Percentiles rank a stretch among this genome's conserved stretches.
Conservation (phyloP, 345 rosid species). For the Hirschfeldia incana region DNA sequence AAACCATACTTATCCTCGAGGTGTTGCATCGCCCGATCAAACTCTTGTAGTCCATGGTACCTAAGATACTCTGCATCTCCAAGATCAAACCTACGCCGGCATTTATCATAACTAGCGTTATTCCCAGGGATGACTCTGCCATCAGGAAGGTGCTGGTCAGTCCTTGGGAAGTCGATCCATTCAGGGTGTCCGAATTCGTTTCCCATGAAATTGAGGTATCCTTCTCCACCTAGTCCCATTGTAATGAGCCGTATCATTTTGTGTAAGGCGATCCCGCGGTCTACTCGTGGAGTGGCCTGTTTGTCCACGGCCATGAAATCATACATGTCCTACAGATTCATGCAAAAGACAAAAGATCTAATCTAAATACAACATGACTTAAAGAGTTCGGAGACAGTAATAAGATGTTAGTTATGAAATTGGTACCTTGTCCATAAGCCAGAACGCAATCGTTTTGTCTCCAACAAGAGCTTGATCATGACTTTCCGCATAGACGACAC, state of each 20-base stretch:
- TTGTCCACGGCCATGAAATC: conserved; percentile 90
- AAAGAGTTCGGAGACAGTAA: background rate
- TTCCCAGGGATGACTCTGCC: conserved; percentile 76
- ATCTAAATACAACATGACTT: background rate
- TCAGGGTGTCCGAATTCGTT: conserved; percentile 99
- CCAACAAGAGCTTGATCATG: conserved; percentile 99
- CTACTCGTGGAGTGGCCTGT: conserved; percentile 75
- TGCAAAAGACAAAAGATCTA: background rate
- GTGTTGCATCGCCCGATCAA: conserved; percentile 92
- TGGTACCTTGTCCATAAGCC: conserved; percentile 97
- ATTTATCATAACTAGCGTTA: conserved; percentile 78
- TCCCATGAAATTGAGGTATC: conserved; percentile 97
- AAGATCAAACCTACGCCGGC: conserved; percentile 94
- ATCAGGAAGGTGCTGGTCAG: conserved; percentile 69
- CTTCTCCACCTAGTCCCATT: conserved; percentile 97
- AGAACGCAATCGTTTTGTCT: conserved; percentile 96
- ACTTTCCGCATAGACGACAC: conserved; percentile 88
- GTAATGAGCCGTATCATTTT: conserved; percentile 96
- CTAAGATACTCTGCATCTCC: conserved; percentile 82
- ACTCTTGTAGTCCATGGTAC: conserved; percentile 86
- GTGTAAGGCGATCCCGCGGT: conserved; percentile 96
- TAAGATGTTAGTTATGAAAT: conserved; percentile 8
- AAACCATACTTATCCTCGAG: conserved; percentile 70
- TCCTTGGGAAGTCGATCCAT: conserved; percentile 98
- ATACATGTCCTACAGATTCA: conserved; percentile 79